Evolutionary conservation across 192 early-diverging fungal species (phyloP), one percentile per base, ranked within the genome.

Genomic region (Coemansia sp.): DNA sequence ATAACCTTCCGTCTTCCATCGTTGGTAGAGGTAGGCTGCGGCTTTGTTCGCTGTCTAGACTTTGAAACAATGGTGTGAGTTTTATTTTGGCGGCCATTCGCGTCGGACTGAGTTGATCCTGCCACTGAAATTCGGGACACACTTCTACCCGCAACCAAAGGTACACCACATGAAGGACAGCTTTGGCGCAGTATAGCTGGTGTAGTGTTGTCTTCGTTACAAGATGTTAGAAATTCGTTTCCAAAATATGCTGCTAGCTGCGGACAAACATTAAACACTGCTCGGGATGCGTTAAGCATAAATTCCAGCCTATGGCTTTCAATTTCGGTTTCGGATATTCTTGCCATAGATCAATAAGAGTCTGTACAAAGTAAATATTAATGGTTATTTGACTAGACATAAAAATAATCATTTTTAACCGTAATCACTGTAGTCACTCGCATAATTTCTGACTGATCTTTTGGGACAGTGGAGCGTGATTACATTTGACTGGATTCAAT

Each of bases 181-280:
- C 64, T 66, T 18, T 67, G 61, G 3, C 75, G 64, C 24, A 40
- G 30, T 9, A 78, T 58, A 5, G 52, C 40, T 25, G 67, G 59
- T 9, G 61, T 51, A 8, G 49, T 54, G 4, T 61, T 58, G 15
- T 66, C 60, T 9, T 44, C 41, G 11, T 65, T 66, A 10, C 62
- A 69, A 1, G 57, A 57, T 0, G 55, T 59, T 21, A 49, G 39
- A 25, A 78, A 68, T 56, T 64, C 23, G 44, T 61, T 61, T 38
- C 75, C 75, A 24, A 62, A 71, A 45, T 71, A 78, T 2, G 65
- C 65, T 13, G 75, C 65, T 9, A 78, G 60, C 58, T 78, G 75
- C 3, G 75, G 75, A 25, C 75, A 78, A 27, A 78, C 57, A 23
- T 56, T 61, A 47, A 78, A 78, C 9, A 59, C 75, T 5, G 66